Percentiles rank a stretch among this genome's conserved stretches.
Evolutionary conservation across 257 asterid species (phyloP).

Genomic region (Fraxinus quadrangulata): DNA sequence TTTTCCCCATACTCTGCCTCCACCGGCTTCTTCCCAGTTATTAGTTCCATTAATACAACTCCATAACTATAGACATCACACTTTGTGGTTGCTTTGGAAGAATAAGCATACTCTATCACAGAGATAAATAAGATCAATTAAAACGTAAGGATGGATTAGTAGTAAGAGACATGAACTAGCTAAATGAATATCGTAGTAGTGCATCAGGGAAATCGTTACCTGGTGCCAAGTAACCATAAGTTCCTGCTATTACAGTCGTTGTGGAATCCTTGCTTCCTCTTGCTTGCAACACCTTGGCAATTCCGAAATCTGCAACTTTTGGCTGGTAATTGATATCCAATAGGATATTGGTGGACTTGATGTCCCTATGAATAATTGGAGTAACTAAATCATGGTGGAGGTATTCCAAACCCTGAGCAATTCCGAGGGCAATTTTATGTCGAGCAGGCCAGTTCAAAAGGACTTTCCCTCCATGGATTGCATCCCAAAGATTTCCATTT

Average conservation of each 20-base stretch:
- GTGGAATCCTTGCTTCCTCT: constrained; percentile 69
- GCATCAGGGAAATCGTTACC: constrained; percentile 41
- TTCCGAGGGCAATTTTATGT: constrained; percentile 73
- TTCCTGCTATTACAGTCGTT: constrained; percentile 75
- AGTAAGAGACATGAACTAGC: no score
- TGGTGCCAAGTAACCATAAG: constrained; percentile 95
- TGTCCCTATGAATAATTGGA: constrained; percentile 83
- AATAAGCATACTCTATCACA: constrained; percentile 73
- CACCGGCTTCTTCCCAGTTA: constrained; percentile 88
- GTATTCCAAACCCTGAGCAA: constrained; percentile 87
- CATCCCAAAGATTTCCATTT: constrained; percentile 89
- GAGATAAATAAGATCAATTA: background rate
- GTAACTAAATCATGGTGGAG: constrained; percentile 81
- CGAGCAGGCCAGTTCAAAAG: constrained; percentile 81
- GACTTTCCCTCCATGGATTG: constrained; percentile 59
- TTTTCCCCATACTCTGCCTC: constrained; percentile 88
- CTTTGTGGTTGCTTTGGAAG: constrained; percentile 85
- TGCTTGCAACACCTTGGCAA: constrained; percentile 83
- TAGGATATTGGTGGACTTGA: constrained; percentile 80
- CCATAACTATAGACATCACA: constrained; percentile 95
- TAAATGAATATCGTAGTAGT: no score
- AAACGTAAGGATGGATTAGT: background rate
- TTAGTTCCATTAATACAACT: constrained; percentile 78
- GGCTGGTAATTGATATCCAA: constrained; percentile 73
- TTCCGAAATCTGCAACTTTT: constrained; percentile 90